Percentiles rank a stretch among this genome's conserved stretches.
Evolutionary conservation across 2,329 filamentous ascomycete species (phyloP).

Genomic region (Emergomyces pasteurianus): DNA sequence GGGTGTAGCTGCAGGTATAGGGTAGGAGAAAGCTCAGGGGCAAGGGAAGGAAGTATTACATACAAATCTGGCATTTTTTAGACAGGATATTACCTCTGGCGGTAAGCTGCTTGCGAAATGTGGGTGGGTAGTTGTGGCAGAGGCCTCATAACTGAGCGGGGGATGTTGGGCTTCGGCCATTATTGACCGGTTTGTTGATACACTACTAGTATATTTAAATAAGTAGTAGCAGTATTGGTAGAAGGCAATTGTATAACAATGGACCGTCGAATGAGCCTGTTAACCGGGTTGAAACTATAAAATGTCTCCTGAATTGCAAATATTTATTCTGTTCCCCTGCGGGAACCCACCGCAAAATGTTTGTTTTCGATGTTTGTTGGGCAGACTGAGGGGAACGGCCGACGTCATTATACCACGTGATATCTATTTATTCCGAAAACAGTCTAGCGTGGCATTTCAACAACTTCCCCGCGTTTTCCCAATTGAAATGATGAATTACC

Average conservation of each 20-base stretch:
- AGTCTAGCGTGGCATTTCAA: background rate
- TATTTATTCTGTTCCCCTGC: too few relatives aligned
- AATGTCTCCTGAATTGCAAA: too few relatives aligned
- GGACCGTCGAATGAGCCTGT: background rate
- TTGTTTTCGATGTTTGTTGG: too few relatives aligned
- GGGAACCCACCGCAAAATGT: too few relatives aligned
- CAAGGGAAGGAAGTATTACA: slow-evolving; percentile 24
- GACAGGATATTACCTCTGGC: slow-evolving; percentile 73
- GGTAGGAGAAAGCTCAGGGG: background rate
- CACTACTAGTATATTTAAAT: background rate
- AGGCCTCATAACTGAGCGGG: slow-evolving; percentile 63
- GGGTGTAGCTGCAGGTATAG: slow-evolving; percentile 4
- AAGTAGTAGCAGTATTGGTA: background rate
- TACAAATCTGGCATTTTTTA: slow-evolving; percentile 93
- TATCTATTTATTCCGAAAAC: background rate
- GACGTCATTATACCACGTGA: slow-evolving; percentile 3
- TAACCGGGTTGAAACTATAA: background rate
- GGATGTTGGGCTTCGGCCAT: slow-evolving; percentile 45
- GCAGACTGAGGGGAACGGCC: too few relatives aligned
- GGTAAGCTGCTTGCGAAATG: slow-evolving; percentile 60
- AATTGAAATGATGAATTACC: slow-evolving; percentile 7
- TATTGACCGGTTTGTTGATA: background rate
- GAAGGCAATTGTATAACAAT: background rate
- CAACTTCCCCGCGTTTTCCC: slow-evolving; percentile 9
- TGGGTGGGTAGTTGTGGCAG: slow-evolving; percentile 59